Evolutionary conservation across 192 early-diverging fungal species (phyloP).

Genomic region (Coemansia sp.): DNA sequence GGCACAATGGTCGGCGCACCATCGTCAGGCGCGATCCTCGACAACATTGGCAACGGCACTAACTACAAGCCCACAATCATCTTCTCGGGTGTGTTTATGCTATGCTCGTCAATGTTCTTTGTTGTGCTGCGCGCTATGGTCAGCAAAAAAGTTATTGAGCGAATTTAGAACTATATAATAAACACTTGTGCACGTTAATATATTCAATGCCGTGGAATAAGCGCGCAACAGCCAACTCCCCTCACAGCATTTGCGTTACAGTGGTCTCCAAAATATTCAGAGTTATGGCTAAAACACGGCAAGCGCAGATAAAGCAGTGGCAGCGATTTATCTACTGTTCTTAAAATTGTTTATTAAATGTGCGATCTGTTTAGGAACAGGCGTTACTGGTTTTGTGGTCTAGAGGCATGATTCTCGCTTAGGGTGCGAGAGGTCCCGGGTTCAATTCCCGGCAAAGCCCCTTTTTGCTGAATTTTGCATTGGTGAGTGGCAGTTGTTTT

Average conservation of each 20-base stretch:
- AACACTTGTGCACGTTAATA: too few relatives aligned
- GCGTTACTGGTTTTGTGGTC: slow-evolving; percentile 27
- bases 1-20: slow-evolving; percentile 58
- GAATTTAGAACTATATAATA: slow-evolving; percentile 7
- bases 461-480: too few relatives aligned
- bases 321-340: too few relatives aligned
- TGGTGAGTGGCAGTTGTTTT: too few relatives aligned
- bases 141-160: slow-evolving; percentile 4
- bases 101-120: slow-evolving; percentile 28
- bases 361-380: neutral
- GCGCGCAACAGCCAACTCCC: too few relatives aligned
- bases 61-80: slow-evolving; percentile 43
- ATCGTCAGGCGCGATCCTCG: slow-evolving; percentile 55
- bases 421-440: slow-evolving; percentile 56
- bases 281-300: too few relatives aligned
- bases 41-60: slow-evolving; percentile 42
- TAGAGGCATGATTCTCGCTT: slow-evolving; percentile 60
- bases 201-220: too few relatives aligned
- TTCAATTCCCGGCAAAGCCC: too few relatives aligned
- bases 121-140: slow-evolving; percentile 11
- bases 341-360: too few relatives aligned
- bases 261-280: too few relatives aligned
- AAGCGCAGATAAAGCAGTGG: too few relatives aligned
- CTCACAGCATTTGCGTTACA: too few relatives aligned
- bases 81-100: slow-evolving; percentile 51